Evolutionary conservation across 352 stramenopile species (phyloP).

Genomic region (Pythium coloratum): DNA sequence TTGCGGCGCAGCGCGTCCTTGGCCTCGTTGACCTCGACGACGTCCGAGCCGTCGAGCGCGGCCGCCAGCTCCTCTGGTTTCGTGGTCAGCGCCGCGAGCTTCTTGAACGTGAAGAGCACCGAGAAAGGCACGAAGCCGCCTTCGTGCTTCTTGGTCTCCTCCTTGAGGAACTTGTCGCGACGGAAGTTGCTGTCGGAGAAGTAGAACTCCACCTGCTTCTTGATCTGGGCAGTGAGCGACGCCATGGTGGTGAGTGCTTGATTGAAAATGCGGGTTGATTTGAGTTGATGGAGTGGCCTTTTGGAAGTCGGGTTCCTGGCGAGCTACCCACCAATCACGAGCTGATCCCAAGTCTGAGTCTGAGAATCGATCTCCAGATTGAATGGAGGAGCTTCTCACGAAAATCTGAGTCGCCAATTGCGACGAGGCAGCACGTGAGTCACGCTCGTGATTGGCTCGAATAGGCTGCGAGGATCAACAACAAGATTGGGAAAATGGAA

Average conservation of each 20-base stretch:
- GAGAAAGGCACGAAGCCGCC: conserved; percentile 84
- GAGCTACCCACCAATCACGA: conserved; percentile 1
- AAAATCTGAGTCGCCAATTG: conserved; percentile 22
- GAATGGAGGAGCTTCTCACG: conserved; percentile 25
- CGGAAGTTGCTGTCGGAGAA: conserved; percentile 93
- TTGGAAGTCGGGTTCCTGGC: not conserved
- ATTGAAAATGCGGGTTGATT: not conserved
- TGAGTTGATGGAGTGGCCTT: not conserved
- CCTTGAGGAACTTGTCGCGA: conserved; percentile 87
- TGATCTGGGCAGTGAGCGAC: conserved; percentile 70
- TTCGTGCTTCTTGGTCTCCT: conserved; percentile 81
- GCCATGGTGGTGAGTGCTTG: conserved; percentile 41
- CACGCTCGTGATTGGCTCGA: conserved; percentile 19
- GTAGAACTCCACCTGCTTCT: conserved; percentile 93
- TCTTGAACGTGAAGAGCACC: conserved; percentile 92
- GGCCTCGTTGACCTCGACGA: conserved; percentile 79
- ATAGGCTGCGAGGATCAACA: not conserved
- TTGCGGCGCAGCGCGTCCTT: conserved; percentile 80
- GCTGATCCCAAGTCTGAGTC: conserved; percentile 16
- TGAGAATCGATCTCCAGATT: conserved; percentile 8
- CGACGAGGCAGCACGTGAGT: not conserved
- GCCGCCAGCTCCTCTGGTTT: conserved; percentile 65
- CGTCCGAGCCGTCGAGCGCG: conserved; percentile 70
- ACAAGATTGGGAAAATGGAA: not conserved
- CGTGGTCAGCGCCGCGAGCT: conserved; percentile 83